Evolutionary conservation across 805 yeast genomes (phyloP), one percentile per base, ranked within the genome.

Genomic region (Zygosaccharomyces kombuchaensis): DNA sequence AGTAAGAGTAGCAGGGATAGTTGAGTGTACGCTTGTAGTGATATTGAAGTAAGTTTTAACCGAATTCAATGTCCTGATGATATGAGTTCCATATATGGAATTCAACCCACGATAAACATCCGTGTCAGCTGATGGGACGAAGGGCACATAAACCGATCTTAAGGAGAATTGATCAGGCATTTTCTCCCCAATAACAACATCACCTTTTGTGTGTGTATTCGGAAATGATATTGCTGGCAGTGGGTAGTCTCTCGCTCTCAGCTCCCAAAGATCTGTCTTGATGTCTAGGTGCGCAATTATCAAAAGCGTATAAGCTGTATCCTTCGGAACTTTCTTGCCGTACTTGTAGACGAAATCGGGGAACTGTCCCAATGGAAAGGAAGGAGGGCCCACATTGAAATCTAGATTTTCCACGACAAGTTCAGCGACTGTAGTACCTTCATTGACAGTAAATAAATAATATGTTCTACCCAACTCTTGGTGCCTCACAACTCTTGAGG

Each of bases 31-130:
- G 6, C 63, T 51, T 19, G 80, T 72, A 10, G 68, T 62, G 46
- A 80, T 54, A 52, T 81, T 78, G 25, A 77, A 65, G 60, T 72
- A 74, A 31, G 77, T 67, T 51, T 82, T 82, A 16, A 82, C 74
- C 0, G 84, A 79, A 2, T 84, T 79, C 60, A 82, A 67, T 0
- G 88, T 82, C 54, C 88, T 72, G 0, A 82, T 74, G 10, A 81
- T 71, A 50, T 72, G 74, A 2, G 75, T 73, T 0, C 83, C 80
- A 60, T 80, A 82, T 44, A 82, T 72, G 32, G 73, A 76, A 53
- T 78, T 80, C 1, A 47, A 48, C 7, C 58, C 62, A 3, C 55
- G 45, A 36, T 65, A 70, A 19, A 65, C 63, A 2, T 67, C 63
- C 1, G 34, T 35, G 1, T 40, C 34, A 6, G 73, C 72, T 25